Percentiles rank a stretch among this genome's conserved stretches.
Conservation (phyloP, 345 rosid species). For the Melastoma malabathricum region DNA sequence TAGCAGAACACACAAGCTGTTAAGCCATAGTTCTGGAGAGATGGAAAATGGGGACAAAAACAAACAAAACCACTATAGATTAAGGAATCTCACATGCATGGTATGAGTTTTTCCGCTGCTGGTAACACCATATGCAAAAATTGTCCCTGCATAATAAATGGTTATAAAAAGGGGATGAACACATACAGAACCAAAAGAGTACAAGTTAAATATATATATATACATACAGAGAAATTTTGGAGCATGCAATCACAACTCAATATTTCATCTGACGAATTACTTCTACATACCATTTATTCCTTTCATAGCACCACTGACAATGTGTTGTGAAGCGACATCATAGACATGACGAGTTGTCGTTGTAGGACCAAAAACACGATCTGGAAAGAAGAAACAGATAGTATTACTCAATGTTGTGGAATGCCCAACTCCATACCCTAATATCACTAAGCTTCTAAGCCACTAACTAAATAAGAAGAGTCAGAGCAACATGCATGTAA, state of each 20-base stretch:
- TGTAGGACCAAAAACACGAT: constrained; percentile 96
- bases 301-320: constrained; percentile 92
- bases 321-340: constrained; percentile 95
- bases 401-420: no score
- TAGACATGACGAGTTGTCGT: constrained; percentile 99
- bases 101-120: constrained; percentile 99
- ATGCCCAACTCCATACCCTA: no score
- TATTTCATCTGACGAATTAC: no score
- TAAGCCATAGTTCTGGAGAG: no score
- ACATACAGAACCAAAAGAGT: no score
- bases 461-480: no score
- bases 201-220: no score
- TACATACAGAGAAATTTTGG: no score
- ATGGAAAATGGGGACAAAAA: neutral
- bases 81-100: constrained; percentile 73
- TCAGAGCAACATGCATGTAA: no score
- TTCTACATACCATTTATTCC: constrained; percentile 66
- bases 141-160: constrained; percentile 52
- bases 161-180: constrained; percentile 1
- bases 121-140: constrained; percentile 98
- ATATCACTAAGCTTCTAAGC: no score
- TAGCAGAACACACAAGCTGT: constrained; percentile 1
- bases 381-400: constrained; percentile 22
- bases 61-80: constrained; percentile 5
- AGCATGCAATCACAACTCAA: no score